phyloP scores from a whole-genome alignment of 192 early-diverging fungal species.

The Martensiomyces pterosporus region DNA sequence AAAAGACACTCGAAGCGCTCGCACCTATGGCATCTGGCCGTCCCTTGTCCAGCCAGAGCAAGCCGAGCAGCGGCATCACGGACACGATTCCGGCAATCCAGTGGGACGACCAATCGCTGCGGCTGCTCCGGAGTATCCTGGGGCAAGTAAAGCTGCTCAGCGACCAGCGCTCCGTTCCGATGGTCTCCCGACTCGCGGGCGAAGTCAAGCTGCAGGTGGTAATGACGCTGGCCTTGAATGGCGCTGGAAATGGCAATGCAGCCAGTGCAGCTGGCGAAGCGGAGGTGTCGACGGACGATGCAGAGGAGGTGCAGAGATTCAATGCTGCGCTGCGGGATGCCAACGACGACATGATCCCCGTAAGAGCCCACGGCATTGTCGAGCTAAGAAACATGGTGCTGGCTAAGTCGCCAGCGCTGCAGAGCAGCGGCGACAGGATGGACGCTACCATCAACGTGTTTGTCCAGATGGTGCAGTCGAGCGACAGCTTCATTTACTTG shows the following conservation, averaged over 20 bases:
- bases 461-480: conserved; percentile 68
- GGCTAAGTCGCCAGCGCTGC: conserved; percentile 56
- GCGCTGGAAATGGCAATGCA: conserved; percentile 5
- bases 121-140: conserved; percentile 24
- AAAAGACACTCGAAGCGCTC: conserved; percentile 7
- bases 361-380: conserved; percentile 83
- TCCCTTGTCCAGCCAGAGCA: background rate
- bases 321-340: conserved; percentile 74
- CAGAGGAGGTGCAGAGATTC: conserved; percentile 57
- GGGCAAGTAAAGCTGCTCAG: conserved; percentile 11
- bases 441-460: conserved; percentile 71
- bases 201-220: conserved; percentile 20
- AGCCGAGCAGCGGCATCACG: background rate
- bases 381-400: conserved; percentile 80
- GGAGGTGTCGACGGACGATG: conserved; percentile 5
- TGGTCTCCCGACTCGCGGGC: conserved; percentile 6
- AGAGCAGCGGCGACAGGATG: conserved; percentile 49
- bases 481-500: conserved; percentile 90
- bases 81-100: conserved; percentile 6
- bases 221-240: conserved; percentile 34
- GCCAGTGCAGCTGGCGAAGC: conserved; percentile 6
- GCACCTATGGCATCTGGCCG: no score
- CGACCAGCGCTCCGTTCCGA: background rate
- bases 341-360: conserved; percentile 72
- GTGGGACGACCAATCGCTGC: conserved; percentile 16